These are phyloP conservation scores for Yamadazyma aaseri DNA, from an alignment of 1,139 yeast genomes.

Conservation along the genomic window DNA sequence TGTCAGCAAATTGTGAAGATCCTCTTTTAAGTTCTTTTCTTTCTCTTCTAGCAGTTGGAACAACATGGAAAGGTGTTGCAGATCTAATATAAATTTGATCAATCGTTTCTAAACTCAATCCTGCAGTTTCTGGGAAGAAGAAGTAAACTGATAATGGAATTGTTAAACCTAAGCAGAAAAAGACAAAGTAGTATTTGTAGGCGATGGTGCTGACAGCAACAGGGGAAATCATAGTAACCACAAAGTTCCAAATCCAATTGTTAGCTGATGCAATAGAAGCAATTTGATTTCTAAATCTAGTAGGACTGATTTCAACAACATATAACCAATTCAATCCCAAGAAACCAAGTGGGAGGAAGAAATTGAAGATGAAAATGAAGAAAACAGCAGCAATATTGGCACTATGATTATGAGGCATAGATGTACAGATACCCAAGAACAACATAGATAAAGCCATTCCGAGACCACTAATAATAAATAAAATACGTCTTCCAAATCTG, in stretches of 20 bases:
- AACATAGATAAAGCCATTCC: conserved; percentile 39
- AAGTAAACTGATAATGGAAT: conserved; percentile 50
- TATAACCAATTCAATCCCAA: conserved; percentile 36
- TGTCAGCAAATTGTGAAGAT: neutral
- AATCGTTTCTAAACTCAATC: conserved; percentile 55
- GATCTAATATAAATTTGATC: conserved; percentile 46
- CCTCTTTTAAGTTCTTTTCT: conserved; percentile 1
- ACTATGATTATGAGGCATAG: neutral
- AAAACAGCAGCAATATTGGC: conserved; percentile 24
- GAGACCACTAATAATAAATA: conserved; percentile 50
- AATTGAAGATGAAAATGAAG: conserved; percentile 30
- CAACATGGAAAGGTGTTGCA: conserved; percentile 2
- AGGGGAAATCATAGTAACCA: conserved; percentile 38
- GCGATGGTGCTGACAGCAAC: conserved; percentile 28
- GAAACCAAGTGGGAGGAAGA: conserved; percentile 27
- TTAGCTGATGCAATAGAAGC: conserved; percentile 32
- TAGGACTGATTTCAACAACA: conserved; percentile 33
- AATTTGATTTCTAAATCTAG: conserved; percentile 30
- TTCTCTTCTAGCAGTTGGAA: conserved; percentile 3
- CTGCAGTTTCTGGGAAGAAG: conserved; percentile 60
- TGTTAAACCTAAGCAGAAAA: conserved; percentile 35
- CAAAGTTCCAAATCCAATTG: conserved; percentile 39
- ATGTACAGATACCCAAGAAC: conserved; percentile 20
- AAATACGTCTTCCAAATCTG: conserved; percentile 51
- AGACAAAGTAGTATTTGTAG: conserved; percentile 29